A percentile compares a stretch with the other conserved stretches of the same genome.
Conservation (phyloP, 2,329 filamentous ascomycete genomes). For the Calonectria pseudoturangicola region DNA sequence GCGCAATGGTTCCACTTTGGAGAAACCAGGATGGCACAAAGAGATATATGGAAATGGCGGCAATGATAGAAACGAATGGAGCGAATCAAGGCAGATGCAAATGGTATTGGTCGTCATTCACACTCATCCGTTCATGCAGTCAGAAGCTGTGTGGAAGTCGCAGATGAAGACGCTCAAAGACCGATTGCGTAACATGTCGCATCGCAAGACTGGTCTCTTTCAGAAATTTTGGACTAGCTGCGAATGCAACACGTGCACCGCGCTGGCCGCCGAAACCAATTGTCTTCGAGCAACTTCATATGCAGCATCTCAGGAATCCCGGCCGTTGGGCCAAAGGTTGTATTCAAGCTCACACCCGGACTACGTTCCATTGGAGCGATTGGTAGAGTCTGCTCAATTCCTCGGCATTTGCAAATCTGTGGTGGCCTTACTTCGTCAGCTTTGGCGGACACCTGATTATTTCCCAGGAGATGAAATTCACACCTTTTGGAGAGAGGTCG, state of each 20-base stretch:
- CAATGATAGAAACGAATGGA: background rate
- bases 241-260: background rate
- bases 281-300: conserved; percentile 5
- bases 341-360: background rate
- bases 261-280: background rate
- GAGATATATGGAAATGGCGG: conserved; percentile 1
- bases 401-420: background rate
- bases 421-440: background rate
- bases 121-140: conserved; percentile 18
- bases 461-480: background rate
- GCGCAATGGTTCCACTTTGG: background rate
- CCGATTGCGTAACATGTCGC: background rate
- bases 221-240: background rate
- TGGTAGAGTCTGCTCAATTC: background rate
- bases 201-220: background rate
- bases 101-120: conserved; percentile 10
- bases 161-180: conserved; percentile 17
- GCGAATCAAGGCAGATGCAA: background rate
- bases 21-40: background rate
- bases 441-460: conserved; percentile 3
- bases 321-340: background rate
- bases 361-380: background rate
- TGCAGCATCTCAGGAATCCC: background rate
- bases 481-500: background rate
- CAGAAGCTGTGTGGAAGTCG: conserved; percentile 10